A percentile compares a stretch with the other conserved stretches of the same genome.
Conservation (phyloP, 768 basidiomycete species). For the Tricholoma bakamatsutake region DNA sequence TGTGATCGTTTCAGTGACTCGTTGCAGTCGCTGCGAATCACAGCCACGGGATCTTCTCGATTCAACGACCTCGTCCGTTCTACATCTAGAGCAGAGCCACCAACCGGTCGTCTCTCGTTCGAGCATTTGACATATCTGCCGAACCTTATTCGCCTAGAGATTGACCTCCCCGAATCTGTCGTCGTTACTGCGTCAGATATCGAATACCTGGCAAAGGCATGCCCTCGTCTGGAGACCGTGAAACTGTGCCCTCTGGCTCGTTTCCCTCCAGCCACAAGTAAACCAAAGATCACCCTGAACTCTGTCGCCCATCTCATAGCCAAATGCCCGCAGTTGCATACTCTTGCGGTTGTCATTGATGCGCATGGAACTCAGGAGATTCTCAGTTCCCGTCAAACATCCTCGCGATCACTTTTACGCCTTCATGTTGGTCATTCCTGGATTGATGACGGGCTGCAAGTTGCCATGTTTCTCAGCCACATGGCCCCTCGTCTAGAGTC, state of each 20-base stretch:
- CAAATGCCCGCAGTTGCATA: slow-evolving; percentile 56
- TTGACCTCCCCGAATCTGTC: slow-evolving; percentile 75
- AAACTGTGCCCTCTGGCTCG: slow-evolving; percentile 63
- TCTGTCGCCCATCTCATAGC: slow-evolving; percentile 53
- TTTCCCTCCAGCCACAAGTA: slow-evolving; percentile 46
- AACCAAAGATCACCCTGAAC: slow-evolving; percentile 57
- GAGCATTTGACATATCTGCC: slow-evolving; percentile 51
- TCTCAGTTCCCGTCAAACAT: slow-evolving; percentile 39
- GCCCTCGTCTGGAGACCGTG: slow-evolving; percentile 65
- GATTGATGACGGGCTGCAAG: slow-evolving; percentile 61
- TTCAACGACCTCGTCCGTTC: slow-evolving; percentile 81
- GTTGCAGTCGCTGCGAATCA: slow-evolving; percentile 54
- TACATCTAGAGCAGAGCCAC: slow-evolving; percentile 58
- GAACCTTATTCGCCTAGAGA: slow-evolving; percentile 54
- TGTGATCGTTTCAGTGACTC: slow-evolving; percentile 56
- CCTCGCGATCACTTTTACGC: slow-evolving; percentile 63
- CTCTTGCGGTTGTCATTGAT: slow-evolving; percentile 60
- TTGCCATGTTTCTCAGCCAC: slow-evolving; percentile 71
- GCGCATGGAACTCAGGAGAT: slow-evolving; percentile 43
- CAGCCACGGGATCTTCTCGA: slow-evolving; percentile 64
- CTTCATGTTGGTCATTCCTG: slow-evolving; percentile 75
- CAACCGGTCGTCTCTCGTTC: slow-evolving; percentile 55
- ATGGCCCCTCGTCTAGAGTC: slow-evolving; percentile 65
- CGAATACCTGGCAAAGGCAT: slow-evolving; percentile 49
- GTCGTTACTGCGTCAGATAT: slow-evolving; percentile 61